Evolutionary conservation across 495 filamentous ascomycete genomes (phyloP), one percentile per base, ranked within the genome.

Genomic region (Aspergillus bertholletiae): DNA sequence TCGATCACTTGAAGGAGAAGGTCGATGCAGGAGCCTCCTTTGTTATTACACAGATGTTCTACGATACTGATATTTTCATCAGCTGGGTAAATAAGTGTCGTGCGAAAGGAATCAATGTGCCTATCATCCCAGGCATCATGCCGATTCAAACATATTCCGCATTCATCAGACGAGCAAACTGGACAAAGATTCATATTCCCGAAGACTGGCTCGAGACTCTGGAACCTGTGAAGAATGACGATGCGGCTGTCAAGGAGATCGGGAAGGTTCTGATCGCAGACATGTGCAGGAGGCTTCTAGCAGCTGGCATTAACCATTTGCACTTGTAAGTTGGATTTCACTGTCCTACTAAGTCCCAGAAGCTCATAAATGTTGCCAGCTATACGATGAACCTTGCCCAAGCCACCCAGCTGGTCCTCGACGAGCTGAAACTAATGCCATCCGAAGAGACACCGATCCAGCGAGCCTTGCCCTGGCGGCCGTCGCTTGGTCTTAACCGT

Each of bases 311-410:
- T 58, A 80, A 84, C 57, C 90, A 96, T 59, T 71, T 99, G 56
- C 95, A 99, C 72, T 99, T 99, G 82, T 86, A 71, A 74, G 78
- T 67, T 22, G 39, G 11, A 9, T 22, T 58, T 55, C 13, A 26
- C 35, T 23, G 17, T 9, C 22, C 9, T 17, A 37, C n/a, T 21
- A 15, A 20, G 15, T 7, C 17, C 28, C n/a, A 28, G 7, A 28
- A 30, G 32, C 61, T 68, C 1, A 63, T 40, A 44, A 24, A 5
- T 6, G 18, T 28, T 5, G 4, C 50, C 55, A 86, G 83, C 73
- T 99, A 99, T 71, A 99, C 95, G 46, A 99, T 99, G 95, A 99
- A 99, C 72, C 79, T 99, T 12, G 93, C 91, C 6, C 90, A 96
- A 66, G 89, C 94, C 20, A 97, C 94, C 8, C 88, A 86, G 55